phyloP scores from a whole-genome alignment of 768 basidiomycete genomes.

The Clitopilus passeckerianus region DNA sequence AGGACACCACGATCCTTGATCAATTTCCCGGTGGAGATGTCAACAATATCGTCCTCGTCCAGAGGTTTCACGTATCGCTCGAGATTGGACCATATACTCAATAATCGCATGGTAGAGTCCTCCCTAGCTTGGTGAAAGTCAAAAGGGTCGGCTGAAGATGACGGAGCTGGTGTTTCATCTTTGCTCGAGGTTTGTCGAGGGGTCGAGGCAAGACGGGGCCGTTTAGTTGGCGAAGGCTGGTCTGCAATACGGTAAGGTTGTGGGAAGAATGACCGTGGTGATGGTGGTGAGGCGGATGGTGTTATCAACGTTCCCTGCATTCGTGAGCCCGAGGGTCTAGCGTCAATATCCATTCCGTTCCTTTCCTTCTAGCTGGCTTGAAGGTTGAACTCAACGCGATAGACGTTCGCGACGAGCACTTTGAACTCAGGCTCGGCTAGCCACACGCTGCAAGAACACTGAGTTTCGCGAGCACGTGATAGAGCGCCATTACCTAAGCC shows the following conservation, averaged over 20 bases:
- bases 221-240: slow-evolving; percentile 40
- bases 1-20: slow-evolving; percentile 70
- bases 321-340: background rate
- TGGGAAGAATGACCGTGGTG: slow-evolving; percentile 18
- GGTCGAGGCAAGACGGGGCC: slow-evolving; percentile 40
- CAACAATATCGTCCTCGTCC: slow-evolving; percentile 79
- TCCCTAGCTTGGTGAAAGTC: slow-evolving; percentile 53
- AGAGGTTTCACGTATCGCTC: slow-evolving; percentile 61
- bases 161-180: slow-evolving; percentile 19
- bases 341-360: background rate
- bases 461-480: background rate
- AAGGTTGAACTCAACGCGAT: background rate
- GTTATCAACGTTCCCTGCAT: slow-evolving; percentile 34
- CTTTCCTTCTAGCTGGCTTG: background rate
- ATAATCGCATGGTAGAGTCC: slow-evolving; percentile 51
- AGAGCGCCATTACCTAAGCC: background rate
- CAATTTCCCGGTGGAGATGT: slow-evolving; percentile 55
- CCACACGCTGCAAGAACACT: background rate
- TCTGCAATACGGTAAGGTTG: slow-evolving; percentile 22
- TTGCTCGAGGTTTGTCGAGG: slow-evolving; percentile 28
- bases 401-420: background rate
- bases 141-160: slow-evolving; percentile 21
- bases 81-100: slow-evolving; percentile 62
- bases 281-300: slow-evolving; percentile 51
- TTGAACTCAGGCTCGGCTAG: background rate